These are phyloP conservation scores for Chlorella ohadii DNA, from an alignment of 139 green algal genomes.

Conservation along the genomic window DNA sequence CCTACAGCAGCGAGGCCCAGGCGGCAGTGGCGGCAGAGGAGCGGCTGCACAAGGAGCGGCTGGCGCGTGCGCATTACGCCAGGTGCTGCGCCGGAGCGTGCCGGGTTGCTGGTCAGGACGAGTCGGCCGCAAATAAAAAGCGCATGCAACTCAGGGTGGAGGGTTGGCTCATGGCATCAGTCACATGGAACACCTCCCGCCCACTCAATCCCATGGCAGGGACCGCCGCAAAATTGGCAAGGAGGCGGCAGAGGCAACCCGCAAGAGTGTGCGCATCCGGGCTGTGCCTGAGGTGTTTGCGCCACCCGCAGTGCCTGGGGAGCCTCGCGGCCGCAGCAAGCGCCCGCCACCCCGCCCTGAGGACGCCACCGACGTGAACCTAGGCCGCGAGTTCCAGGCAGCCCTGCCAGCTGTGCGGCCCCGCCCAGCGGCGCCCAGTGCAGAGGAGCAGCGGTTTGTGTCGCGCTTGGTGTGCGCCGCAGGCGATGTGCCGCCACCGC, in stretches of 20 bases:
- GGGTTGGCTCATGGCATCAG: no score
- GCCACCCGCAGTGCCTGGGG: no score
- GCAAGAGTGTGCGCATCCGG: slow-evolving; percentile 20
- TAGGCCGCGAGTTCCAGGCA: slow-evolving; percentile 20
- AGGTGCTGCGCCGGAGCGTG: background rate
- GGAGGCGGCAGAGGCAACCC: background rate
- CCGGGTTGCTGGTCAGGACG: no score
- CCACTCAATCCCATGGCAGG: background rate
- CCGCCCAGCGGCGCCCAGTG: background rate
- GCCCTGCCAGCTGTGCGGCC: slow-evolving; percentile 19
- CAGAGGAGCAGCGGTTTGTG: slow-evolving; percentile 25
- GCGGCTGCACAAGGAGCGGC: slow-evolving; percentile 17
- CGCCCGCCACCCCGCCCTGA: slow-evolving; percentile 12
- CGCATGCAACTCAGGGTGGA: no score
- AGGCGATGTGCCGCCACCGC: background rate
- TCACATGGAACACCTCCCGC: background rate
- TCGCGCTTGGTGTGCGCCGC: background rate
- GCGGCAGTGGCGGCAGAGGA: slow-evolving; percentile 11
- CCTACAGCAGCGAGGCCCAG: background rate
- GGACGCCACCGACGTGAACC: slow-evolving; percentile 23
- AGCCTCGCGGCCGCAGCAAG: background rate
- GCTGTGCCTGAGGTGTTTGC: no score
- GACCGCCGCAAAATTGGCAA: slow-evolving; percentile 7
- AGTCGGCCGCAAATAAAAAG: no score
- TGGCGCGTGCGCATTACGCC: slow-evolving; percentile 22